Conservation (phyloP, 805 yeast genomes). For the Clavispora vitiphila region DNA sequence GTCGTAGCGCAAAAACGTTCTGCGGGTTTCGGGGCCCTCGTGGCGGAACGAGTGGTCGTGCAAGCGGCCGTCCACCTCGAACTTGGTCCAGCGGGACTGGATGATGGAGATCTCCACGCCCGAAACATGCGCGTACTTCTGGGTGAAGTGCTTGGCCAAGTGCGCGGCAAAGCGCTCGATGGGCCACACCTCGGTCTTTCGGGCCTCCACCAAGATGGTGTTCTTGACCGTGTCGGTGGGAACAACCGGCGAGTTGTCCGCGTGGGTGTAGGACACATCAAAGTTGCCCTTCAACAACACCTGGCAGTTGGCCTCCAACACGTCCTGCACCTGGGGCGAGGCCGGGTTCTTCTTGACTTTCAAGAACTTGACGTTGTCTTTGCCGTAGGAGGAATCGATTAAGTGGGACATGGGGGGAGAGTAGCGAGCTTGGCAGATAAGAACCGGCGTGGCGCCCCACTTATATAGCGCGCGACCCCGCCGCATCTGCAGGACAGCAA, state of each 20-base stretch:
- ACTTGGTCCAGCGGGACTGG: conserved; percentile 79
- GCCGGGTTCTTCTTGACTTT: conserved; percentile 77
- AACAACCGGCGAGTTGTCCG: conserved; percentile 83
- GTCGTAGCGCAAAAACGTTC: conserved; percentile 48
- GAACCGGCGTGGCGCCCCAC: too few relatives aligned
- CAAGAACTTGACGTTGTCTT: conserved; percentile 86
- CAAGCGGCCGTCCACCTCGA: conserved; percentile 63
- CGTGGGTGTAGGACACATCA: conserved; percentile 77
- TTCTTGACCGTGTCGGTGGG: conserved; percentile 94
- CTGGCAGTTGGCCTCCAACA: conserved; percentile 79
- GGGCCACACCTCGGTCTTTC: conserved; percentile 81
- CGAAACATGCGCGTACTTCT: conserved; percentile 71
- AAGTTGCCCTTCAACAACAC: conserved; percentile 74
- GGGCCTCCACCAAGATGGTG: conserved; percentile 80
- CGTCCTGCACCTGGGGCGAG: conserved; percentile 71
- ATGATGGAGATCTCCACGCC: conserved; percentile 63
- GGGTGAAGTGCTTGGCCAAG: conserved; percentile 73
- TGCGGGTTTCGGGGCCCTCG: conserved; percentile 78
- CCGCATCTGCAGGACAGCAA: conserved; percentile 2
- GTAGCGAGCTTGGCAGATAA: too few relatives aligned
- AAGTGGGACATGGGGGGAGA: conserved; percentile 11
- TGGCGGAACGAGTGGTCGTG: conserved; percentile 83
- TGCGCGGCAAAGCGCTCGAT: conserved; percentile 86
- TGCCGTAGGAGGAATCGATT: conserved; percentile 68
- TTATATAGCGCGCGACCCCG: too few relatives aligned